A percentile compares a stretch with the other conserved stretches of the same genome.
Conservation (phyloP, 1,284 basidiomycete species). For the Microbotryum scabiosae region DNA sequence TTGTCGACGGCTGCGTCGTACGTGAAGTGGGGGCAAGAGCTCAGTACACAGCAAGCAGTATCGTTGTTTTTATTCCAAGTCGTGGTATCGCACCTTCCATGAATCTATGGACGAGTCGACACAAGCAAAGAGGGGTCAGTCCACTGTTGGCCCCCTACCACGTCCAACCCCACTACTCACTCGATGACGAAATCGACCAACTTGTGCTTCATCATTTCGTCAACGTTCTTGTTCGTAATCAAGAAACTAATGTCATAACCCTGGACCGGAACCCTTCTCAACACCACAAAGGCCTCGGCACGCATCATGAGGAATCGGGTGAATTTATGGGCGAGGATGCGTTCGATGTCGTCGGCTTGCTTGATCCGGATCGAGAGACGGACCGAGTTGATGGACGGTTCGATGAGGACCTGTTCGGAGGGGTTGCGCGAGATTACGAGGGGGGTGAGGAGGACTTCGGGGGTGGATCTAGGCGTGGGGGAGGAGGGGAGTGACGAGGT, state of each 20-base stretch:
- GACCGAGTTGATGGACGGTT: slow-evolving; percentile 93
- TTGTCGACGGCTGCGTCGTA: slow-evolving; percentile 43
- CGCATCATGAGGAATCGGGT: slow-evolving; percentile 99
- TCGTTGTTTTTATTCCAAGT: too few species aligned
- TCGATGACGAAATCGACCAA: slow-evolving; percentile 99
- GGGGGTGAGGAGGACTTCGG: slow-evolving; percentile 88
- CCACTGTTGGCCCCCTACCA: too few species aligned
- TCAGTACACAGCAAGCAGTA: not conserved
- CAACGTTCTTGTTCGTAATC: slow-evolving; percentile 92
- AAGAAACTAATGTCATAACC: slow-evolving; percentile 98
- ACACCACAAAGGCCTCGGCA: slow-evolving; percentile 92
- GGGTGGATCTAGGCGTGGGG: slow-evolving; percentile 57
- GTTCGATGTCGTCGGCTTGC: slow-evolving; percentile 98
- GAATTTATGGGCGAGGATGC: slow-evolving; percentile 95
- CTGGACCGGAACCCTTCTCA: slow-evolving; percentile 89
- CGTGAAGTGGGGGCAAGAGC: slow-evolving; percentile 33
- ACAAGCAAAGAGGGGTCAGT: not conserved
- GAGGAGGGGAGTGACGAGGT: not conserved
- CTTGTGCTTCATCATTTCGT: slow-evolving; percentile 98
- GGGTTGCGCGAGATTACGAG: slow-evolving; percentile 92
- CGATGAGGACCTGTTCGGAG: slow-evolving; percentile 91
- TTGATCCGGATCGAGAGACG: slow-evolving; percentile 96
- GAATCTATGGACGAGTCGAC: slow-evolving; percentile 30
- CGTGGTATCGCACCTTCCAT: slow-evolving; percentile 35
- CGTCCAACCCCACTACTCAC: too few species aligned